Conservation (phyloP, 164 flowering plant species). For the Brasenia schreberi region DNA sequence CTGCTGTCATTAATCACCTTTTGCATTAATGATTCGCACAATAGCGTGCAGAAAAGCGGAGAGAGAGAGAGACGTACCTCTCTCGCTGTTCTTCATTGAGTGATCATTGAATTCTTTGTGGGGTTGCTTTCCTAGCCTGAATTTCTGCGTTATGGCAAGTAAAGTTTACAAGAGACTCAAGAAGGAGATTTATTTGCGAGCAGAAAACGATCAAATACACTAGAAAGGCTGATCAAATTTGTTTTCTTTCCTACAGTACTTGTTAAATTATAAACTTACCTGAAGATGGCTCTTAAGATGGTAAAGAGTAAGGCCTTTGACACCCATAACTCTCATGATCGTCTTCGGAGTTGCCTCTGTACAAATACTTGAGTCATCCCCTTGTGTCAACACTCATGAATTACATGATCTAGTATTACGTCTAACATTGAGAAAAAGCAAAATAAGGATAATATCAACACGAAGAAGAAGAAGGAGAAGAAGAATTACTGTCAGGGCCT, state of each 20-base stretch:
- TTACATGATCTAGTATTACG: too few species aligned
- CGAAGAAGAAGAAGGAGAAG: background rate
- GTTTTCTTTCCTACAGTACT: too few species aligned
- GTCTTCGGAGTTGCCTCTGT: constrained; percentile 97
- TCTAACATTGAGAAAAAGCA: background rate
- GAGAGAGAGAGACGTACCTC: constrained; percentile 8
- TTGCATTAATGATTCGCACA: too few species aligned
- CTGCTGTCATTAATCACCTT: background rate
- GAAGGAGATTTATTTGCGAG: too few species aligned
- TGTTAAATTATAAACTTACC: constrained; percentile 21
- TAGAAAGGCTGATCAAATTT: too few species aligned
- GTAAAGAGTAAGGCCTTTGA: constrained; percentile 95
- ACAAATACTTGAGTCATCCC: constrained; percentile 2
- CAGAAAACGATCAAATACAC: too few species aligned
- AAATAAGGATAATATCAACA: background rate
- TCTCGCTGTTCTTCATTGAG: constrained; percentile 71
- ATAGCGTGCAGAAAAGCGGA: too few species aligned
- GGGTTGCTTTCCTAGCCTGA: constrained; percentile 99
- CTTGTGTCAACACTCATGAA: too few species aligned
- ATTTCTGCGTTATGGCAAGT: constrained; percentile 46
- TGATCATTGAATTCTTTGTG: constrained; percentile 96
- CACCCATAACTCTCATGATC: constrained; percentile 99
- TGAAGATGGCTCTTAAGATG: constrained; percentile 99
- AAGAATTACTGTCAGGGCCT: constrained; percentile 1
- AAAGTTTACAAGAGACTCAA: background rate